A percentile compares a stretch with the other conserved stretches of the same genome.
These are phyloP conservation scores for Samsoniella hepiali DNA, from an alignment of 2,329 filamentous ascomycete genomes.

Conservation along the genomic window DNA sequence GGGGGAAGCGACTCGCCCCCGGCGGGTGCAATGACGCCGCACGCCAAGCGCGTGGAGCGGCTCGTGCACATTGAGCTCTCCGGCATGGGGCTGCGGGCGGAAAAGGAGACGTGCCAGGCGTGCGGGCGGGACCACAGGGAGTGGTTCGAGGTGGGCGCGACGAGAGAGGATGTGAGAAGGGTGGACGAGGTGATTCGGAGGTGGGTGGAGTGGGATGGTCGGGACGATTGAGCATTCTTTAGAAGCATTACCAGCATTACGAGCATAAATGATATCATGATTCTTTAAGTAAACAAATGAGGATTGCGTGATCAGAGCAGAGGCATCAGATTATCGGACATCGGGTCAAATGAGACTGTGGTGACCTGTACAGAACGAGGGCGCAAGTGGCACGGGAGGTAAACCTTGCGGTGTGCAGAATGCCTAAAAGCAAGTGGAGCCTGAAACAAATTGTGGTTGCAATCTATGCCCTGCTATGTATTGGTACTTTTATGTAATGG, in stretches of 20 bases:
- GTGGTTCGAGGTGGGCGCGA: conserved; percentile 90
- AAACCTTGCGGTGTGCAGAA: no score
- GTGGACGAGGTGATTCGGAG: conserved; percentile 68
- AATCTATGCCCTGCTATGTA: no score
- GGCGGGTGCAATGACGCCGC: conserved; percentile 69
- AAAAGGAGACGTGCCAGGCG: conserved; percentile 61
- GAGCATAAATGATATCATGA: not conserved
- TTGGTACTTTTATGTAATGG: no score
- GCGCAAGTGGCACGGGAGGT: no score
- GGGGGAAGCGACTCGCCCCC: conserved; percentile 20
- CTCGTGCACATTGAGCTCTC: conserved; percentile 87
- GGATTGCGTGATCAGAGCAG: no score
- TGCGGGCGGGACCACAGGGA: conserved; percentile 87
- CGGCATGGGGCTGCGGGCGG: conserved; percentile 52
- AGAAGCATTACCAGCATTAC: not conserved
- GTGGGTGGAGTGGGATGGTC: conserved; percentile 77
- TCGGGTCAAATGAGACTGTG: no score
- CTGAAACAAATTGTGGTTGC: no score
- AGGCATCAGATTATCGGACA: no score
- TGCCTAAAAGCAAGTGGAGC: no score
- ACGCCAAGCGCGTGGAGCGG: conserved; percentile 83
- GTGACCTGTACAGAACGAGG: no score
- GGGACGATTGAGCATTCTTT: not conserved
- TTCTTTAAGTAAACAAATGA: no score
- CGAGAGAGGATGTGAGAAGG: conserved; percentile 64